These are phyloP conservation scores for Silene latifolia DNA, from an alignment of 148 eudicot species.

Conservation along the genomic window DNA sequence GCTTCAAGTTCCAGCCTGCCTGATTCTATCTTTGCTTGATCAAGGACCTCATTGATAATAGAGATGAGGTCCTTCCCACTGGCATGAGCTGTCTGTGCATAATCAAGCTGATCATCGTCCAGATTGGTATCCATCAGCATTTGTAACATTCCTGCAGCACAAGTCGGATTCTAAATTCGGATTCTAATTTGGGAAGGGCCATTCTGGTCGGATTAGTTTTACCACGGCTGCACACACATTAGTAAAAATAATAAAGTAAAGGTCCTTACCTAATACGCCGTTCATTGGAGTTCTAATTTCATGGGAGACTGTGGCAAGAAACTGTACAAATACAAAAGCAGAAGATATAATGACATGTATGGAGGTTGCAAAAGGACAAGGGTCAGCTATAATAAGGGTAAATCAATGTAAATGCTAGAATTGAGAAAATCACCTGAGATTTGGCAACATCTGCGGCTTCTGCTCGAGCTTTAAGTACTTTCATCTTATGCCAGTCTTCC, in stretches of 20 bases:
- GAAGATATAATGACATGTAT: conserved; percentile 10
- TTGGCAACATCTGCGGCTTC: conserved; percentile 96
- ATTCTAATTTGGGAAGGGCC: background rate
- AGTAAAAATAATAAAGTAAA: background rate
- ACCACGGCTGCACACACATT: background rate
- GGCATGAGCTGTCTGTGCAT: conserved; percentile 78
- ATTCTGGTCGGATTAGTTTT: no score
- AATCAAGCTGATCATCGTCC: conserved; percentile 63
- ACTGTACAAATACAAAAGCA: conserved; percentile 45
- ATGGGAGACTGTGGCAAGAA: conserved; percentile 95
- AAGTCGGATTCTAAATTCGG: conserved; percentile 1
- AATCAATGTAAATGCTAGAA: background rate
- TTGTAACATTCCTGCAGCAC: conserved; percentile 75
- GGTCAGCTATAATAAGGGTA: background rate
- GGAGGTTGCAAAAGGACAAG: conserved; percentile 26
- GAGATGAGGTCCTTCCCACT: conserved; percentile 79
- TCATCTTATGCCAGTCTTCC: conserved; percentile 54
- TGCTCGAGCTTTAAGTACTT: conserved; percentile 69
- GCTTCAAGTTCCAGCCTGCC: conserved; percentile 91
- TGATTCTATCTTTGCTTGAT: conserved; percentile 96
- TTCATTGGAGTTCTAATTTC: conserved; percentile 97
- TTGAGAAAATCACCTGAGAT: conserved; percentile 59
- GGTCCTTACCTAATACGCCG: conserved; percentile 75
- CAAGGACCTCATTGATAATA: conserved; percentile 82
- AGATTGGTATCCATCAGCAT: conserved; percentile 88